Percentiles rank a stretch among this genome's conserved stretches.
Conservation (phyloP, 257 asterid species). For the Thymus mandschuricus region DNA sequence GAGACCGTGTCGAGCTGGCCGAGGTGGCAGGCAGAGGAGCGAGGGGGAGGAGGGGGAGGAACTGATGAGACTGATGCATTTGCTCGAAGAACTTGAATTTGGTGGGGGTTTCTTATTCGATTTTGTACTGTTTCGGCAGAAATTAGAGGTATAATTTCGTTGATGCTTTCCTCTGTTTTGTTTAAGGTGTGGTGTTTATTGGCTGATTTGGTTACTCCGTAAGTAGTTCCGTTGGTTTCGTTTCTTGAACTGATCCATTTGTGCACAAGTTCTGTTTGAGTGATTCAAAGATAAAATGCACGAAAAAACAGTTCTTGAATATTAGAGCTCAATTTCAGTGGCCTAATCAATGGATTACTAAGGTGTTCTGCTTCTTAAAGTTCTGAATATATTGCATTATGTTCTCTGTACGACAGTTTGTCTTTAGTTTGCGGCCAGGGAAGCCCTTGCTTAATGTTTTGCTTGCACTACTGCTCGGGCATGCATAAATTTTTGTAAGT, state of each 20-base stretch:
- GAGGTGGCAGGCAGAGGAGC: conserved; percentile 60
- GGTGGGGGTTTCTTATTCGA: conserved; percentile 20
- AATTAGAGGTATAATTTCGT: conserved; percentile 41
- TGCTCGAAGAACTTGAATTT: conserved; percentile 38
- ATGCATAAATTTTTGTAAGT: neutral
- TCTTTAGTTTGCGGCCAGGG: conserved; percentile 17
- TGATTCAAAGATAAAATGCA: conserved; percentile 14
- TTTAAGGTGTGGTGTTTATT: conserved; percentile 25
- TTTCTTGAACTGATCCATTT: conserved; percentile 13
- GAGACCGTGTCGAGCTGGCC: conserved; percentile 82
- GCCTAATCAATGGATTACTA: no score
- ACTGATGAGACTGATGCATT: conserved; percentile 50
- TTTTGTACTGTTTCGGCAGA: conserved; percentile 22
- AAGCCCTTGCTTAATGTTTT: conserved; percentile 19
- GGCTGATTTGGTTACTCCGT: conserved; percentile 18
- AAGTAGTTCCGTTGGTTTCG: neutral
- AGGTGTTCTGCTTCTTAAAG: conserved; percentile 1
- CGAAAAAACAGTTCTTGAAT: neutral
- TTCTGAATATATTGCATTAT: neutral
- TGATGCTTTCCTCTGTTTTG: neutral
- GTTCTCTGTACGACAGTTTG: neutral
- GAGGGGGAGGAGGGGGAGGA: conserved; percentile 54
- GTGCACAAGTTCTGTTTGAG: neutral
- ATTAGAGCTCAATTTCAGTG: neutral
- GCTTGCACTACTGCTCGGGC: neutral